A percentile compares a stretch with the other conserved stretches of the same genome.
Conservation (phyloP, 192 early-diverging fungal species). For the Glomus cerebriforme region DNA sequence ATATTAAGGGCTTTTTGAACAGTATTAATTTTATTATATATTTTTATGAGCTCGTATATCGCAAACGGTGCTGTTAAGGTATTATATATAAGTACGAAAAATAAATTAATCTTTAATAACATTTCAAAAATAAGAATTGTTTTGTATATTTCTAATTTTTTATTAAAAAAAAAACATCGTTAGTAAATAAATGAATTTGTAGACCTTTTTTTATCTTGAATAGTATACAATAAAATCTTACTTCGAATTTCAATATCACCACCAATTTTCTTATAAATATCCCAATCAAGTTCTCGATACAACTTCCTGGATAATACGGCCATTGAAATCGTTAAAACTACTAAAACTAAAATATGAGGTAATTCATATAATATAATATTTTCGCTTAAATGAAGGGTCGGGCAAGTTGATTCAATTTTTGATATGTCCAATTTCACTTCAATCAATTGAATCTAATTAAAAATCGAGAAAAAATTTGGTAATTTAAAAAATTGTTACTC, state of each 20-base stretch:
- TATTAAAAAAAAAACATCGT: not conserved
- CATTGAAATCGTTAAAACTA: not conserved
- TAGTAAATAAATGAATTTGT: not conserved
- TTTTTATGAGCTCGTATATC: not conserved
- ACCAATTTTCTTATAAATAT: not conserved
- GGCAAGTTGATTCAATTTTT: not conserved
- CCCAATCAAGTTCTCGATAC: not conserved
- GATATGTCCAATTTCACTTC: not conserved
- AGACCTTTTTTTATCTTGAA: too few relatives aligned
- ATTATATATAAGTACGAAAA: not conserved
- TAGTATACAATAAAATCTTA: not conserved
- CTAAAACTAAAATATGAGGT: not conserved
- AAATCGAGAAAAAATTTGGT: not conserved
- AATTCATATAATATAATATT: not conserved
- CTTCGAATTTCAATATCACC: not conserved
- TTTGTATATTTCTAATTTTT: not conserved
- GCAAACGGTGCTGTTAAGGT: not conserved
- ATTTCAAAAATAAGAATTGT: not conserved
- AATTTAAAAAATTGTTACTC: not conserved
- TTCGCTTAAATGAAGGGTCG: not conserved
- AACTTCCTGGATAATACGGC: not conserved
- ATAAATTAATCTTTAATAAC: not conserved
- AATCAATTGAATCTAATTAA: not conserved
- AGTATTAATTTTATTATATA: not conserved
- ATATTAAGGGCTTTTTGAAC: not conserved